phyloP scores from a whole-genome alignment of 768 basidiomycete genomes.

The Boletus subcaerulescens region DNA sequence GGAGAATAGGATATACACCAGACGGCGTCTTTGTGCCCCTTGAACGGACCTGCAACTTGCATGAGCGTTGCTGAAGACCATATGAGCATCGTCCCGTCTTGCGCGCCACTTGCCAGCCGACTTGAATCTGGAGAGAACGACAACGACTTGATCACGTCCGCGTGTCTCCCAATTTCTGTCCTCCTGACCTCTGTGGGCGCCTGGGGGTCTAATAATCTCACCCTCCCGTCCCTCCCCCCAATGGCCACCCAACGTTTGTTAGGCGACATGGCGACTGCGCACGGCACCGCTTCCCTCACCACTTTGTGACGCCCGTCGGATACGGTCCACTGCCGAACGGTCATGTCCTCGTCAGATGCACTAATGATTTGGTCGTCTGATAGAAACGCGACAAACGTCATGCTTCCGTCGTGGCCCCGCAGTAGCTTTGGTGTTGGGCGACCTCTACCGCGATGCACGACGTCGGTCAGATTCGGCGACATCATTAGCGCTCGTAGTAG shows the following conservation, averaged over 20 bases:
- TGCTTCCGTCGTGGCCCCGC: constrained; percentile 10
- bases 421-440: constrained; percentile 4
- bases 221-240: constrained; percentile 15
- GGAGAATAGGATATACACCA: constrained; percentile 21
- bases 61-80: constrained; percentile 15
- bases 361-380: constrained; percentile 16
- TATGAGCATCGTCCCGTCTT: constrained; percentile 14
- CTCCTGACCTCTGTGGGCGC: background rate
- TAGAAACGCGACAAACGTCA: constrained; percentile 17
- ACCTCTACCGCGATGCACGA: background rate
- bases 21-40: constrained; percentile 10
- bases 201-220: constrained; percentile 8
- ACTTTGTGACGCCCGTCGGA: background rate
- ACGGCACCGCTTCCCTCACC: constrained; percentile 3
- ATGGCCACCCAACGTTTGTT: constrained; percentile 14
- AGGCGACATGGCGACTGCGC: constrained; percentile 5
- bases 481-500: background rate
- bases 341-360: constrained; percentile 16
- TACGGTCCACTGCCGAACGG: constrained; percentile 18
- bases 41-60: constrained; percentile 3
- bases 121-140: constrained; percentile 19
- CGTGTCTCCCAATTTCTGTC: constrained; percentile 3
- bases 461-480: background rate
- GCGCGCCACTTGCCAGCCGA: constrained; percentile 14
- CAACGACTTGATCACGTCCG: constrained; percentile 8